Conservation (phyloP, 805 yeast species). For the Lipomyces sp. region DNA sequence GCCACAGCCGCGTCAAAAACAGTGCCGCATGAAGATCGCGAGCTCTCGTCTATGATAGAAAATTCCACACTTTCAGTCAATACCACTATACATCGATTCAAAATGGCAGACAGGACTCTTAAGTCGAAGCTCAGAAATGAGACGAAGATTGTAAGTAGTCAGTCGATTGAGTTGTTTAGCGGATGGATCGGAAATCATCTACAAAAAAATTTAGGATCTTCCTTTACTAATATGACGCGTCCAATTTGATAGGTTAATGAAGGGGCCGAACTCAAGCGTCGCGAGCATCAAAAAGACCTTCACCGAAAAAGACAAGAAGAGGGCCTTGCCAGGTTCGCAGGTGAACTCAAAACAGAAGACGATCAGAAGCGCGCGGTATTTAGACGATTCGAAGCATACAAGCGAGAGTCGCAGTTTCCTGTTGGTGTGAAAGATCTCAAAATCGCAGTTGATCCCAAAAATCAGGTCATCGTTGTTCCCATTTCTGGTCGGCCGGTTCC, state of each 20-base stretch:
- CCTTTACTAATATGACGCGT: neutral
- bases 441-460: constrained; percentile 83
- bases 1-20: neutral
- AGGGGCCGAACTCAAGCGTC: constrained; percentile 76
- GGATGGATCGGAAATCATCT: neutral
- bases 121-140: constrained; percentile 28
- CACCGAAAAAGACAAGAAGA: constrained; percentile 86
- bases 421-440: constrained; percentile 77
- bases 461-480: constrained; percentile 88
- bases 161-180: neutral
- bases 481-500: constrained; percentile 97
- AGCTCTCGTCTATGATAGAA: neutral
- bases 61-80: neutral
- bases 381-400: constrained; percentile 91
- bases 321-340: constrained; percentile 81
- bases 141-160: constrained; percentile 27
- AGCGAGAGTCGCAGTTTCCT: constrained; percentile 92
- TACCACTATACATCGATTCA: neutral
- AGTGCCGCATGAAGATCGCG: neutral
- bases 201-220: neutral
- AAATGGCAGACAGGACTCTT: constrained; percentile 30
- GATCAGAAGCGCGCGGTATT: constrained; percentile 65
- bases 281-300: constrained; percentile 78
- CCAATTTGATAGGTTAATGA: constrained; percentile 54
- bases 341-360: constrained; percentile 67